Conservation (phyloP, 2,329 filamentous ascomycete species). For the Trichoderma koningii region DNA sequence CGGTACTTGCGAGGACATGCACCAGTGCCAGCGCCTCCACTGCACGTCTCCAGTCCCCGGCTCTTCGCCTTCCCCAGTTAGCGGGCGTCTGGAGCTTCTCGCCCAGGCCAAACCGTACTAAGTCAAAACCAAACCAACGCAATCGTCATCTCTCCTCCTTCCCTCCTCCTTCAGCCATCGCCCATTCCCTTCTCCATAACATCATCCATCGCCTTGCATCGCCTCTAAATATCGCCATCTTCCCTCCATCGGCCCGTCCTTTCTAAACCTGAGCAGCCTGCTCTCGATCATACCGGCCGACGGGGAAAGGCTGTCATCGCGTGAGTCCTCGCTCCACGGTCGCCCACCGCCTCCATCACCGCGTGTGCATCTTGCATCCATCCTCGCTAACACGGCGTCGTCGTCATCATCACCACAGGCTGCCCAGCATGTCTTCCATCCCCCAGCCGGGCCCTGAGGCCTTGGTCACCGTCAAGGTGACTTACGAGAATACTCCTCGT, state of each 20-base stretch:
- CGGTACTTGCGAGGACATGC: slow-evolving; percentile 2
- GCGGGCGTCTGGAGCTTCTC: slow-evolving; percentile 24
- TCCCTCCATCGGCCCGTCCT: background rate
- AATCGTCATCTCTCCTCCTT: slow-evolving; percentile 30
- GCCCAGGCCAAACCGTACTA: background rate
- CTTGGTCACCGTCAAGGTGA: slow-evolving; percentile 79
- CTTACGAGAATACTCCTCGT: slow-evolving; percentile 71
- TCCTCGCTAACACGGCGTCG: background rate
- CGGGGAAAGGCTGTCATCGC: slow-evolving; percentile 21
- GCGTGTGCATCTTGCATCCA: background rate
- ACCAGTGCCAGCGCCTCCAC: background rate
- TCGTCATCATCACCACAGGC: slow-evolving; percentile 14
- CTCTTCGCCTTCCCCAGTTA: slow-evolving; percentile 19
- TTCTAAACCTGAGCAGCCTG: slow-evolving; percentile 14
- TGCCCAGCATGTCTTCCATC: slow-evolving; percentile 26
- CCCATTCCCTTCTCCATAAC: slow-evolving; percentile 15
- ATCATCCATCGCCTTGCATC: slow-evolving; percentile 3
- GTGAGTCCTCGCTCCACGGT: slow-evolving; percentile 10
- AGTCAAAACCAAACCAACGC: slow-evolving; percentile 13
- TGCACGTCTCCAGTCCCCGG: slow-evolving; percentile 6
- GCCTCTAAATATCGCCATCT: slow-evolving; percentile 19
- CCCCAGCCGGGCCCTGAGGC: slow-evolving; percentile 34
- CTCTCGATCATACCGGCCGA: slow-evolving; percentile 6
- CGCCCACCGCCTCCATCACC: slow-evolving; percentile 25
- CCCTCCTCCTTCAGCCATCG: slow-evolving; percentile 26